Evolutionary conservation across 345 rosid genomes (phyloP).

Genomic region (Eucalyptus urophylla): DNA sequence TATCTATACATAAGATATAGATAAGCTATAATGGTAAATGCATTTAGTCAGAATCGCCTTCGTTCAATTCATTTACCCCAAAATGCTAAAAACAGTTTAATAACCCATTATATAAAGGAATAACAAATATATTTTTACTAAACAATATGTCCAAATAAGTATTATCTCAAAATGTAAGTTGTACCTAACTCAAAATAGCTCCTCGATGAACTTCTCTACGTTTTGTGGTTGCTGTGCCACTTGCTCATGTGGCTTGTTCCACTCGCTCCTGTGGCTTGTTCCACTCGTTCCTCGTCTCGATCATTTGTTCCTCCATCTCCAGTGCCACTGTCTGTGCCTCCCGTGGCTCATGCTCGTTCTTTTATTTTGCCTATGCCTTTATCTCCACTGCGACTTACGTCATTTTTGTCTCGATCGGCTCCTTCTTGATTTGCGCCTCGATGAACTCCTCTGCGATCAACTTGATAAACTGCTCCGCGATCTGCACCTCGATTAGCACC

Average conservation of each 20-base stretch:
- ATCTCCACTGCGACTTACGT: too few species aligned
- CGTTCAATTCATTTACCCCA: background rate
- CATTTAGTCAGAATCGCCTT: constrained; percentile 14
- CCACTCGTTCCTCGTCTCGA: accelerated
- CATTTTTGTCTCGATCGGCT: too few species aligned
- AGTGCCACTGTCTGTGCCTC: accelerated
- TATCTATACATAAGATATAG: constrained; percentile 22
- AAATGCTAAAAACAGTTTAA: background rate
- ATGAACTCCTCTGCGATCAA: too few species aligned
- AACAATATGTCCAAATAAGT: background rate
- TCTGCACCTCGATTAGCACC: too few species aligned
- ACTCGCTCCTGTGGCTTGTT: accelerated
- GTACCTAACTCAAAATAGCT: background rate
- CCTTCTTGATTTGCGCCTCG: too few species aligned
- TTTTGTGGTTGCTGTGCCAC: accelerated
- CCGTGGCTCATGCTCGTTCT: too few species aligned
- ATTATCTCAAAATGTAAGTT: background rate
- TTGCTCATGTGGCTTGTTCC: accelerated
- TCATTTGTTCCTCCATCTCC: too few species aligned
- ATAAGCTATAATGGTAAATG: constrained; percentile 21
- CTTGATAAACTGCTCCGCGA: too few species aligned
- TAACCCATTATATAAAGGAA: background rate
- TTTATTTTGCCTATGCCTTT: too few species aligned
- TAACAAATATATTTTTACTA: background rate
- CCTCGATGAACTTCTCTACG: background rate